These are phyloP conservation scores for Suaeda aralocaspica DNA, from an alignment of 148 eudicot genomes.

Conservation along the genomic window DNA sequence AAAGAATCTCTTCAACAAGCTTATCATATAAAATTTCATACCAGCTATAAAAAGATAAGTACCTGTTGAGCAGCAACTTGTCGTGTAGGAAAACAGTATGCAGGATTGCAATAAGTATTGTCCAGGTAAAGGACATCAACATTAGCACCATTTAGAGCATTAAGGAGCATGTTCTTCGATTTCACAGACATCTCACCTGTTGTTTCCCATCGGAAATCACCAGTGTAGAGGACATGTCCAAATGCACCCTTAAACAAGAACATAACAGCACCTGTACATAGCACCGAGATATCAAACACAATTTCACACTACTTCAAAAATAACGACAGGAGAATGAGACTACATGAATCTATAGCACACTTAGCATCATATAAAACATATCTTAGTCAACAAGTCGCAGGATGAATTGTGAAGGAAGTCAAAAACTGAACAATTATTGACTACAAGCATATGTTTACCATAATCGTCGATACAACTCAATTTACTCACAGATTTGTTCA, in stretches of 20 bases:
- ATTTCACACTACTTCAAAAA: neutral
- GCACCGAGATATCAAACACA: neutral
- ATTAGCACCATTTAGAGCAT: constrained; percentile 47
- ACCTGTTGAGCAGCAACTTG: constrained; percentile 77
- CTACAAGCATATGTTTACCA: too few species aligned
- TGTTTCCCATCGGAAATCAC: constrained; percentile 89
- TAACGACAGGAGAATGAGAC: neutral
- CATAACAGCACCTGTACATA: constrained; percentile 70
- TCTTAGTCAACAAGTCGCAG: neutral
- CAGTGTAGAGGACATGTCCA: constrained; percentile 73
- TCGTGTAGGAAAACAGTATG: constrained; percentile 62
- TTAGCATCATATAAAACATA: neutral
- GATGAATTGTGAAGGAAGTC: neutral
- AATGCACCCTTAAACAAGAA: constrained; percentile 74
- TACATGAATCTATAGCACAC: neutral
- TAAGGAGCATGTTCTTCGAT: constrained; percentile 52
- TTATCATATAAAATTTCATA: neutral
- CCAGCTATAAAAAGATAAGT: neutral
- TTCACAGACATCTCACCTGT: constrained; percentile 39
- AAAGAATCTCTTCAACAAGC: neutral
- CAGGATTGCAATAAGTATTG: constrained; percentile 78
- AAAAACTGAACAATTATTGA: too few species aligned
- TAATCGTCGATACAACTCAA: neutral
- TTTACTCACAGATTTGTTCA: neutral
- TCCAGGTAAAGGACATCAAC: constrained; percentile 68